Evolutionary conservation across 1,284 basidiomycete species (phyloP).

Genomic region (Thelephora terrestris): DNA sequence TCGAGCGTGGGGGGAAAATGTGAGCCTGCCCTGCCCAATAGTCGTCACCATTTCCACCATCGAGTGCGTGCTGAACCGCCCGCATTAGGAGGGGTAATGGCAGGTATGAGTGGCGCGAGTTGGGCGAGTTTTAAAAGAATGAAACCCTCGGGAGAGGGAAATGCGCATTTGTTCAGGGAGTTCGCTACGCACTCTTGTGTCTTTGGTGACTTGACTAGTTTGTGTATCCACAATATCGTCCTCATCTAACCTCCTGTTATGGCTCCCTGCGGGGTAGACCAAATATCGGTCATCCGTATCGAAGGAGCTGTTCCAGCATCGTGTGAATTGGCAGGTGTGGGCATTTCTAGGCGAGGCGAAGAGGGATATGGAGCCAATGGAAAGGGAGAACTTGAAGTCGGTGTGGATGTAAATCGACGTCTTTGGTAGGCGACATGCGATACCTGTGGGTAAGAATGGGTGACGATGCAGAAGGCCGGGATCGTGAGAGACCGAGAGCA

Average conservation of each 20-base stretch:
- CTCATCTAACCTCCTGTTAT: constrained; percentile 54
- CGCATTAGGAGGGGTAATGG: too few relatives aligned
- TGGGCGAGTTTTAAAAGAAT: too few relatives aligned
- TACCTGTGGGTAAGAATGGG: constrained; percentile 9
- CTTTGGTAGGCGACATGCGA: constrained; percentile 28
- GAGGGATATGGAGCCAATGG: constrained; percentile 19
- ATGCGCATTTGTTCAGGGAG: constrained; percentile 27
- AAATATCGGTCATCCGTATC: constrained; percentile 47
- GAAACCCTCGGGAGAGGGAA: constrained; percentile 20
- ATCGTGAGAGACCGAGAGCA: constrained; percentile 23
- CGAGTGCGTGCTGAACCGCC: constrained; percentile 34
- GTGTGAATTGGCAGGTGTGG: constrained; percentile 32
- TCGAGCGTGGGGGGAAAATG: too few relatives aligned
- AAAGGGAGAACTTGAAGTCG: constrained; percentile 15
- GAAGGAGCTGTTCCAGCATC: constrained; percentile 46
- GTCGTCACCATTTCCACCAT: constrained; percentile 33
- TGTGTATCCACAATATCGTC: constrained; percentile 67
- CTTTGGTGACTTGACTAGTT: constrained; percentile 47
- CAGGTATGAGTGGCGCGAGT: constrained; percentile 33
- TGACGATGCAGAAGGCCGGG: constrained; percentile 9
- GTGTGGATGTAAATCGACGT: constrained; percentile 23
- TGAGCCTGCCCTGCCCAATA: constrained; percentile 11
- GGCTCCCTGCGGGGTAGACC: constrained; percentile 54
- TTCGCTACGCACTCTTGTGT: constrained; percentile 52
- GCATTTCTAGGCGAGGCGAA: constrained; percentile 10